Percentiles rank a stretch among this genome's conserved stretches.
These are phyloP conservation scores for Gossypium herbaceum DNA, from an alignment of 345 rosid species.

Conservation along the genomic window DNA sequence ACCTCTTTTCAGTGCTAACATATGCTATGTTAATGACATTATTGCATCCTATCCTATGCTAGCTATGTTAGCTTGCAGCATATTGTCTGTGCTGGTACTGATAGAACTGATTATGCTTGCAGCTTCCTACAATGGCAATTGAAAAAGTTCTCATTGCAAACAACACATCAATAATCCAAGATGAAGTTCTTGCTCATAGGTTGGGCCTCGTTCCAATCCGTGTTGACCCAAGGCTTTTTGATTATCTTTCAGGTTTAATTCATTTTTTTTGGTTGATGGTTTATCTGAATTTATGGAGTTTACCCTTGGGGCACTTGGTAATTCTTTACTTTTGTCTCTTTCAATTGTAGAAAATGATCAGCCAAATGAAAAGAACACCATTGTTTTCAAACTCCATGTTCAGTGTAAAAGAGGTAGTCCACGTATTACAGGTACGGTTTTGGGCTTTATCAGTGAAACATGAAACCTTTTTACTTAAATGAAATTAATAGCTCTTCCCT, in stretches of 20 bases:
- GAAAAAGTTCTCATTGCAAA: slow-evolving; percentile 86
- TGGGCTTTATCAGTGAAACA: neutral
- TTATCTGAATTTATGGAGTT: neutral
- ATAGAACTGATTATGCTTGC: slow-evolving; percentile 13
- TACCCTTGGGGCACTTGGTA: neutral
- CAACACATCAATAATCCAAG: slow-evolving; percentile 81
- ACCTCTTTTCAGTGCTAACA: neutral
- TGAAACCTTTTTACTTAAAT: slow-evolving; percentile 5
- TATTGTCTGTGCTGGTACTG: neutral
- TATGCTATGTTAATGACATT: neutral
- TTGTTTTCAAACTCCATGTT: slow-evolving; percentile 88
- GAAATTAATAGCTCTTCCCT: neutral
- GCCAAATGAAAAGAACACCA: slow-evolving; percentile 84
- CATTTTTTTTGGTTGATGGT: neutral
- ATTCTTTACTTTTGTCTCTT: slow-evolving; percentile 5
- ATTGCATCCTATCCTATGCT: neutral
- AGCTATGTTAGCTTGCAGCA: neutral
- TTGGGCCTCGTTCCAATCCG: slow-evolving; percentile 85
- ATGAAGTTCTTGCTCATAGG: slow-evolving; percentile 93
- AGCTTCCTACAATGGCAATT: slow-evolving; percentile 96
- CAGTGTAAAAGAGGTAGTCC: slow-evolving; percentile 40
- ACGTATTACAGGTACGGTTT: slow-evolving; percentile 54
- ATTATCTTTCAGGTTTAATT: slow-evolving; percentile 67
- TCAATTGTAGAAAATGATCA: slow-evolving; percentile 54
- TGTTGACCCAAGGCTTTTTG: slow-evolving; percentile 84